Percentiles rank a stretch among this genome's conserved stretches.
phyloP scores from a whole-genome alignment of 164 flowering plant species.

The Sedum album region DNA sequence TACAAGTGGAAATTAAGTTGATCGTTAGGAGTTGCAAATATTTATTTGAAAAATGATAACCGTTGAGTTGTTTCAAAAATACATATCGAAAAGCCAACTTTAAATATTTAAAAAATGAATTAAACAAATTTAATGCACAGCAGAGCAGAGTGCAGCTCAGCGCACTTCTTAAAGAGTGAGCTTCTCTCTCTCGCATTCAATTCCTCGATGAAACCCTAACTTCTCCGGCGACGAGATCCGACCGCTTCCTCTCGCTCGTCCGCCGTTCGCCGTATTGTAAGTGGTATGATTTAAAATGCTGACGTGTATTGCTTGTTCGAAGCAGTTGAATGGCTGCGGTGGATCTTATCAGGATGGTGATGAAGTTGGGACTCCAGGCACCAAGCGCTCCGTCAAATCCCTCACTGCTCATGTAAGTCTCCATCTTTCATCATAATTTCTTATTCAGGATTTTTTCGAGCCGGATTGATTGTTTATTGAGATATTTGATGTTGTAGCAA shows the following conservation, averaged over 20 bases:
- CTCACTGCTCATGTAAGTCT: constrained; percentile 5
- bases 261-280: background rate
- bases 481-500: background rate
- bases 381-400: constrained; percentile 3
- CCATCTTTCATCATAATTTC: background rate
- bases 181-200: background rate
- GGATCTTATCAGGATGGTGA: constrained; percentile 5
- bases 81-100: background rate
- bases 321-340: background rate
- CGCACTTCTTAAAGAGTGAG: background rate
- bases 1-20: too few species aligned
- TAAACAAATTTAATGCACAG: background rate
- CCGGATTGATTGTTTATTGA: too few species aligned
- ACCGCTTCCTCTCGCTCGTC: background rate
- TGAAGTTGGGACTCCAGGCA: constrained; percentile 1
- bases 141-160: background rate
- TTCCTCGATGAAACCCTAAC: background rate
- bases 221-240: constrained; percentile 1
- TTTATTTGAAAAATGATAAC: background rate
- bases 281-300: background rate
- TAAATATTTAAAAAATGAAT: background rate
- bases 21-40: too few species aligned
- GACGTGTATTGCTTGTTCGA: constrained; percentile 9
- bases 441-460: background rate
- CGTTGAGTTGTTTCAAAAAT: background rate